These are phyloP conservation scores for Odontarrhena argentea DNA, from an alignment of 345 rosid genomes.

Conservation along the genomic window DNA sequence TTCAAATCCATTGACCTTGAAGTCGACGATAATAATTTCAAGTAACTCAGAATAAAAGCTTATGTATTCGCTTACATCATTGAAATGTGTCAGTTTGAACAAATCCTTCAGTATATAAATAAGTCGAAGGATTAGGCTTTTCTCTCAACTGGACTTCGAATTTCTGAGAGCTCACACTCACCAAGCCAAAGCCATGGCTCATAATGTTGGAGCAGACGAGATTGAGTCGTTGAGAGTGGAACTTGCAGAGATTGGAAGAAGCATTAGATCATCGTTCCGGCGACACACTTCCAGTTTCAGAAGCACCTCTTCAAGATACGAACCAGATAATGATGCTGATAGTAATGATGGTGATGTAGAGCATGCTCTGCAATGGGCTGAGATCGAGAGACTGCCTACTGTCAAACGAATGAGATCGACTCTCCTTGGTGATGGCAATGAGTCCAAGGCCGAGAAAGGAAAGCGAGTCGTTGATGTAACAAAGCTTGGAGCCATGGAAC, in stretches of 20 bases:
- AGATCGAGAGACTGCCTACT: conserved; percentile 78
- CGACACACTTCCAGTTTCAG: conserved; percentile 49
- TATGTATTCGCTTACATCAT: conserved; percentile 42
- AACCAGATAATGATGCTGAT: conserved; percentile 34
- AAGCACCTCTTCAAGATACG: conserved; percentile 44
- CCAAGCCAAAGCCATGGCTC: conserved; percentile 51
- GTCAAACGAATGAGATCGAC: conserved; percentile 59
- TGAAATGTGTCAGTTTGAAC: conserved; percentile 11
- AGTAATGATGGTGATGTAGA: conserved; percentile 44
- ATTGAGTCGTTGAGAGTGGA: conserved; percentile 67
- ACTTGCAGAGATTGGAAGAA: conserved; percentile 67
- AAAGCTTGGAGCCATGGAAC: conserved; percentile 59
- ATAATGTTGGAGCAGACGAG: conserved; percentile 55
- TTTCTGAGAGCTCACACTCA: conserved; percentile 25
- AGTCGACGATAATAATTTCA: conserved; percentile 9
- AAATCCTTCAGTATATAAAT: neutral
- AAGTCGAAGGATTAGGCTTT: conserved; percentile 25
- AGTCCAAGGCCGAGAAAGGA: conserved; percentile 32
- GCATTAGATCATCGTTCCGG: conserved; percentile 65
- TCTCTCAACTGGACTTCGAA: conserved; percentile 21
- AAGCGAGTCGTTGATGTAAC: conserved; percentile 59
- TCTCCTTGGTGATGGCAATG: conserved; percentile 45
- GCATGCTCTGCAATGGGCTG: conserved; percentile 64
- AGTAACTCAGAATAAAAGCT: conserved; percentile 29
- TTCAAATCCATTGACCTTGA: neutral